Conservation (phyloP, 1,284 basidiomycete genomes). For the Trametes pubescens region DNA sequence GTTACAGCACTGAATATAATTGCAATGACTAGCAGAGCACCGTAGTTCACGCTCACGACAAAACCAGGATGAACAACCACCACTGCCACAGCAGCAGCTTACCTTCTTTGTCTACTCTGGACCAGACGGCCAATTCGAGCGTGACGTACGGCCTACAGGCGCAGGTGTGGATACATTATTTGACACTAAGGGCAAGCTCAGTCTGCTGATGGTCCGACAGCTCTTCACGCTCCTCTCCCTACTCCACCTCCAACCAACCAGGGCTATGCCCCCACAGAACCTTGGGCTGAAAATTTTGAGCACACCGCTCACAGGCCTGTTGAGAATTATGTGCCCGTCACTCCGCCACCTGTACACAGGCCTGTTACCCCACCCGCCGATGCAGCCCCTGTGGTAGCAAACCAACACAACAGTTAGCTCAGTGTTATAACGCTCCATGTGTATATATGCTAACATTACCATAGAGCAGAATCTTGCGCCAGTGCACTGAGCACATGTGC, state of each 20-base stretch:
- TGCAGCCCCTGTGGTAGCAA: background rate
- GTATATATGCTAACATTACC: background rate
- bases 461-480: background rate
- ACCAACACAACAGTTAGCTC: background rate
- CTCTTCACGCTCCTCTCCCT: background rate
- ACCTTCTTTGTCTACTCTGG: background rate
- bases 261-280: background rate
- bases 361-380: background rate
- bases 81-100: background rate
- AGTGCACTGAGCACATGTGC: background rate
- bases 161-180: background rate
- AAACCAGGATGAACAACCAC: background rate
- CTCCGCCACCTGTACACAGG: background rate
- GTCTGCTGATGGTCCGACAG: background rate
- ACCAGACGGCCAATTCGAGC: background rate
- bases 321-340: background rate
- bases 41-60: background rate
- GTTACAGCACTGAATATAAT: background rate
- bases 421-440: background rate
- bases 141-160: background rate
- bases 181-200: background rate
- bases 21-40: background rate
- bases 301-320: background rate
- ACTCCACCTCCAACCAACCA: background rate
- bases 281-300: background rate